Evolutionary conservation across 805 yeast genomes (phyloP), one percentile per base, ranked within the genome.

Genomic region (Yamadazyma sp.): DNA sequence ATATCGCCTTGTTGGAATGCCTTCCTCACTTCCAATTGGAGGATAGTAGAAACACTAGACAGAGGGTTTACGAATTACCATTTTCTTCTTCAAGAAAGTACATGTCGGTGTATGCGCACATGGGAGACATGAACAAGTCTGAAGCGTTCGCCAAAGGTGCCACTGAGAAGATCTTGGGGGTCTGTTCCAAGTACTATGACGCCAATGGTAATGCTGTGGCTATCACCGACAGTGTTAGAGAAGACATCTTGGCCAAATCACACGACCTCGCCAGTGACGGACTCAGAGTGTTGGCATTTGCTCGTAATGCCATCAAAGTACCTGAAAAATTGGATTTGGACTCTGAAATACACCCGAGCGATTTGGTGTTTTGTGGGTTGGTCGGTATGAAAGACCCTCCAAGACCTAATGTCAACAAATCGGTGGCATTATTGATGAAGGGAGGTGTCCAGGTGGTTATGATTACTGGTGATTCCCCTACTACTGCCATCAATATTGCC

Each of bases 331-430:
- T 53, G 3, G 56, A 55, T 18, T 64, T 59, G 4, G 20, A 42
- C 19, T 58, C 51, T 9, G 64, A 55, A 13, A 48, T 46, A 13
- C 72, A 67, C 42, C 84, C 90, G 10, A 50, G 70, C 0, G 82
- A 77, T 18, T 70, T 93, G 48, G 70, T 77, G 2, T 91, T 91
- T 54, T 75, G 85, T 47, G 99, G 99, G 9, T 64, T 93, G 30
- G 72, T 88, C 46, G 98, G 96, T 39, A 89, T 93, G 95, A 88
- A 87, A 52, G 99, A 93, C 63, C 99, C 99, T 7, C 99, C 99
- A 40, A 78, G 99, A 54, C 84, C 90, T 7, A 80, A 83, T 45
- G 98, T 93, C 3, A 75, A 78, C 33, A 67, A 72, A 34, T 84
- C 96, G 2, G 77, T 93, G 41, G 75, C 84, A 25, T 71, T 80